Evolutionary conservation across 2,329 filamentous ascomycete species (phyloP).

Genomic region (Cordyceps fumosorosea): DNA sequence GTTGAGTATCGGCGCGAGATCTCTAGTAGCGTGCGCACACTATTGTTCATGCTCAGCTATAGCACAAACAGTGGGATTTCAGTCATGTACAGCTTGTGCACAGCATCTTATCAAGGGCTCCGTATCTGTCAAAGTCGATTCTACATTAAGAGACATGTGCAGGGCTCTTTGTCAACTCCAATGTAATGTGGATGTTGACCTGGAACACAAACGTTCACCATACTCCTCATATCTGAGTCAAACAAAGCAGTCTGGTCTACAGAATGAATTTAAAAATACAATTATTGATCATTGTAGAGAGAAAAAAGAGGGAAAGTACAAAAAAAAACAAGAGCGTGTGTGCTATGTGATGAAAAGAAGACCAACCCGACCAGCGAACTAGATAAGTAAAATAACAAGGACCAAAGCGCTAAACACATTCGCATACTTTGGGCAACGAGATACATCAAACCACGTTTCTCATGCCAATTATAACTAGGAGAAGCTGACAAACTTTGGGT

Average conservation of each 20-base stretch:
- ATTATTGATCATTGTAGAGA: neutral
- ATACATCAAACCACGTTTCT: neutral
- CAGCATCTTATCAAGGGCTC: too few relatives aligned
- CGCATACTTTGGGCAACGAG: too few relatives aligned
- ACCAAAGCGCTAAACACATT: neutral
- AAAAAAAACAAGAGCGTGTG: neutral
- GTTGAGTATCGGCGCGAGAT: too few relatives aligned
- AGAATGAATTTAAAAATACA: neutral
- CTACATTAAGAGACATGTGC: too few relatives aligned
- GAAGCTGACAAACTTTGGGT: slow-evolving; percentile 96
- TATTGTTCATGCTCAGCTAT: too few relatives aligned
- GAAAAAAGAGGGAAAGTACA: neutral
- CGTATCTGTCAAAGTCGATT: too few relatives aligned
- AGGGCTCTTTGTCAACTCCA: too few relatives aligned
- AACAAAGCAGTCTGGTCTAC: neutral
- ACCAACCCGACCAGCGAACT: slow-evolving; percentile 15
- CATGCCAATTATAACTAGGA: slow-evolving; percentile 22
- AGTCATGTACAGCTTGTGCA: too few relatives aligned
- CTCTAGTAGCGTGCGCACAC: too few relatives aligned
- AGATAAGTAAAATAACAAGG: neutral
- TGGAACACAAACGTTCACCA: neutral
- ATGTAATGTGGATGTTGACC: too few relatives aligned
- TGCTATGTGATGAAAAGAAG: neutral
- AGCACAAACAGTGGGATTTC: too few relatives aligned
- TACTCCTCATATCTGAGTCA: neutral